A percentile compares a stretch with the other conserved stretches of the same genome.
phyloP scores from a whole-genome alignment of 768 basidiomycete species.

The Favolaschia claudopus region DNA sequence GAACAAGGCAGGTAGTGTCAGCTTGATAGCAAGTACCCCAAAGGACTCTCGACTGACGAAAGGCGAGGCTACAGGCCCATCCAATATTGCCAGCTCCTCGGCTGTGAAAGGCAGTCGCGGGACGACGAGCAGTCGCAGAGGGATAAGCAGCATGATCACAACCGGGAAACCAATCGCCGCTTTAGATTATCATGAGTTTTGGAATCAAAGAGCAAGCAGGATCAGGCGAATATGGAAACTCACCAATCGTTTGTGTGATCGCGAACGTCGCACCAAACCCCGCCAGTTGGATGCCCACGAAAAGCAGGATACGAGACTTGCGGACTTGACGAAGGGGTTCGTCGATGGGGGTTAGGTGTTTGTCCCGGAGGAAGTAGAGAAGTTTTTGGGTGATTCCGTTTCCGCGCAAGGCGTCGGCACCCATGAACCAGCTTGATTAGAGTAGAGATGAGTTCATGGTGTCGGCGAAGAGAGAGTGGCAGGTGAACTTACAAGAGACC shows the following conservation, averaged over 20 bases:
- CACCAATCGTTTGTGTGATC: conserved; percentile 89
- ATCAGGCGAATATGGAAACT: conserved; percentile 24
- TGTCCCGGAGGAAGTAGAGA: conserved; percentile 81
- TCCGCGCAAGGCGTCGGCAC: conserved; percentile 76
- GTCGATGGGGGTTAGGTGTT: conserved; percentile 58
- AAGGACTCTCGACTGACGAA: conserved; percentile 61
- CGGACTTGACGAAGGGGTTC: conserved; percentile 84
- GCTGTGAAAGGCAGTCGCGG: conserved; percentile 77
- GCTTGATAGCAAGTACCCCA: conserved; percentile 51
- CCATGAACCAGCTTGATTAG: conserved; percentile 95
- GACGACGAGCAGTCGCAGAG: conserved; percentile 73
- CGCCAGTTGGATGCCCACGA: conserved; percentile 75
- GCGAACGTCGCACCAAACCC: conserved; percentile 91
- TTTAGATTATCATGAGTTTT: conserved; percentile 41
- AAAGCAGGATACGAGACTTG: conserved; percentile 75
- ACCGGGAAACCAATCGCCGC: conserved; percentile 93
- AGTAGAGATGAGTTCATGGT: conserved; percentile 3
- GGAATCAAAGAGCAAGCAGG: background rate
- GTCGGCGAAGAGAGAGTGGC: no score
- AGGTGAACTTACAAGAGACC: conserved; percentile 89
- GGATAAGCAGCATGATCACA: conserved; percentile 85
- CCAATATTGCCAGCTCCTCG: conserved; percentile 85
- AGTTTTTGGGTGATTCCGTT: conserved; percentile 88
- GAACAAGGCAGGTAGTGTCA: background rate
- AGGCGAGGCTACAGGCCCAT: conserved; percentile 88